phyloP scores from a whole-genome alignment of 164 flowering plant genomes.

The Stephania cephalantha region DNA sequence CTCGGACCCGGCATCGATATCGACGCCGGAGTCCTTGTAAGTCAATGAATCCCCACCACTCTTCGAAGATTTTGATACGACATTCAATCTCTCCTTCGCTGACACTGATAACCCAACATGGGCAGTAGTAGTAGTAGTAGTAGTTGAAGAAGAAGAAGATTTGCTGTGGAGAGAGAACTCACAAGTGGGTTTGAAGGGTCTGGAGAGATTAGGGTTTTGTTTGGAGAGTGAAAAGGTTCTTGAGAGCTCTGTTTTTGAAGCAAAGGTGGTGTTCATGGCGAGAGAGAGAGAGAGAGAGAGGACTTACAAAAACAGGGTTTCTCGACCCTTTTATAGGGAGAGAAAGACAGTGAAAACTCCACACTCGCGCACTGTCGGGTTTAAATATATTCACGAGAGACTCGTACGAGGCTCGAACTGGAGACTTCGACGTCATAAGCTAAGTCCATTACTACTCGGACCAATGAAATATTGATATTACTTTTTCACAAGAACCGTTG shows the following conservation, averaged over 20 bases:
- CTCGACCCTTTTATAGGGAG: too few species aligned
- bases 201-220: conserved; percentile 3
- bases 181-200: not conserved
- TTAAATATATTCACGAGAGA: too few species aligned
- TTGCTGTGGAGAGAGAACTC: conserved; percentile 1
- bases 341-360: too few species aligned
- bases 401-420: too few species aligned
- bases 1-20: conserved; percentile 93
- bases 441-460: too few species aligned
- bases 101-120: not conserved
- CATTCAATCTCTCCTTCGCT: conserved; percentile 4
- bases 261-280: conserved; percentile 19
- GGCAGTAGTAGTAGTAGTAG: too few species aligned
- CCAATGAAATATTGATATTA: too few species aligned
- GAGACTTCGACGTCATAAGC: too few species aligned
- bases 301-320: not conserved
- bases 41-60: conserved; percentile 35
- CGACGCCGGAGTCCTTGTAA: conserved; percentile 90
- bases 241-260: conserved; percentile 22
- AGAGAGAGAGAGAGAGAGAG: not conserved
- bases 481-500: too few species aligned
- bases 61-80: conserved; percentile 11
- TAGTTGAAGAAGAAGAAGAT: not conserved
- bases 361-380: too few species aligned
- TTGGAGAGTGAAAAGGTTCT: conserved; percentile 10